These are phyloP conservation scores for Coccomyxa sp. DNA, from an alignment of 139 green algal species.

Conservation along the genomic window DNA sequence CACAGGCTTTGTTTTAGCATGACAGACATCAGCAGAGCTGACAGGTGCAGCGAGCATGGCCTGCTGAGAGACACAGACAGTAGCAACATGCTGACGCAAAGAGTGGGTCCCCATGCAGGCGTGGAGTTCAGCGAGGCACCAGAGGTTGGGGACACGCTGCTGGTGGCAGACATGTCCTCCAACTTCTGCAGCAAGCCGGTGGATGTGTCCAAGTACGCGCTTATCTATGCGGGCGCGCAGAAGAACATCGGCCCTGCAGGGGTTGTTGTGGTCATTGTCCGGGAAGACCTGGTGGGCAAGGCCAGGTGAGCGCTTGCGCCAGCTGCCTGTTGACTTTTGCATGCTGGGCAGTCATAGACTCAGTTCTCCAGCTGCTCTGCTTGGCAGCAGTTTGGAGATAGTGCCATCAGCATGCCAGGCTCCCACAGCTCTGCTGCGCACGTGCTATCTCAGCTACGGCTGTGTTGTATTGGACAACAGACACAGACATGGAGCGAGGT, in stretches of 20 bases:
- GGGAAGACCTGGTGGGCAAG: constrained; percentile 92
- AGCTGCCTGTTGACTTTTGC: no score
- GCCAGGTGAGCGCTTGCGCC: constrained; percentile 45
- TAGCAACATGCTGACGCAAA: constrained; percentile 1
- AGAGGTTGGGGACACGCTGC: constrained; percentile 47
- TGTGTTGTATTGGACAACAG: no score
- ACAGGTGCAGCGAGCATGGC: no score
- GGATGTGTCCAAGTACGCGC: constrained; percentile 92
- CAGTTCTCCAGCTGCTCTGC: not conserved
- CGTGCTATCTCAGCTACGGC: no score
- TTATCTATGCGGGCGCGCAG: constrained; percentile 98
- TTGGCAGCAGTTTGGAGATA: not conserved
- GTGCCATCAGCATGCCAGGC: no score
- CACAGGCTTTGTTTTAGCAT: no score
- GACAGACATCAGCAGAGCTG: not conserved
- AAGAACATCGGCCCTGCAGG: constrained; percentile 98
- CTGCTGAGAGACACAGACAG: not conserved
- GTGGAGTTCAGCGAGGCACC: constrained; percentile 96
- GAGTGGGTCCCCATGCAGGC: no score
- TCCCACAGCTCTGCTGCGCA: not conserved
- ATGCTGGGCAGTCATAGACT: not conserved
- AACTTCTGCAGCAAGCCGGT: constrained; percentile 98
- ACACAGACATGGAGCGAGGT: no score
- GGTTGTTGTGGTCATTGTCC: constrained; percentile 93
- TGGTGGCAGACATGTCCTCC: constrained; percentile 96